Percentiles rank a stretch among this genome's conserved stretches.
phyloP scores from a whole-genome alignment of 768 basidiomycete genomes.

The Neoboletus brunneissimus region DNA sequence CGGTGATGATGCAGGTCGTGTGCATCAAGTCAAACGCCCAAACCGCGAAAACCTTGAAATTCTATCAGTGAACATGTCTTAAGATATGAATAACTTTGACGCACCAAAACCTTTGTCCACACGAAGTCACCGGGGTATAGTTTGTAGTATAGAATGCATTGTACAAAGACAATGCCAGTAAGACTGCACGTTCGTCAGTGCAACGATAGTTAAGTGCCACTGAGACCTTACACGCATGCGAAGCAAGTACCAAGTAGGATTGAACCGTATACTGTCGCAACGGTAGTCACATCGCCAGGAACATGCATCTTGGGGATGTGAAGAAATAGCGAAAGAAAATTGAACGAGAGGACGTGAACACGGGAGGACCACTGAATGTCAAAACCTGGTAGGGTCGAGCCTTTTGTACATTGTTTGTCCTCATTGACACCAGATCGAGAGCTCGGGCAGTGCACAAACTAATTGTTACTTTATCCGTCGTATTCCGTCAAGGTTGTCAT shows the following conservation, averaged over 20 bases:
- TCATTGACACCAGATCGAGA: conserved; percentile 29
- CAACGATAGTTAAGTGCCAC: neutral
- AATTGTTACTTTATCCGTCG: conserved; percentile 14
- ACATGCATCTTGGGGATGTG: conserved; percentile 10
- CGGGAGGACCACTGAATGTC: conserved; percentile 23
- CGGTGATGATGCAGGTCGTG: conserved; percentile 25
- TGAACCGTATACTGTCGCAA: conserved; percentile 32
- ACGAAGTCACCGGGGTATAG: conserved; percentile 29
- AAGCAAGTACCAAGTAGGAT: conserved; percentile 33
- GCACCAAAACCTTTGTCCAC: conserved; percentile 30
- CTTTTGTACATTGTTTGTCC: conserved; percentile 36
- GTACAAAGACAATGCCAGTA: conserved; percentile 33
- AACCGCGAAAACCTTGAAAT: conserved; percentile 25
- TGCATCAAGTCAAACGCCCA: conserved; percentile 31
- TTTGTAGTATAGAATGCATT: conserved; percentile 30
- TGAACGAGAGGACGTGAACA: conserved; percentile 32
- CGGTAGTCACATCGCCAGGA: conserved; percentile 31
- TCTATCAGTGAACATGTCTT: neutral
- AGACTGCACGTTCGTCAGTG: conserved; percentile 23
- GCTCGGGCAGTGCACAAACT: conserved; percentile 11
- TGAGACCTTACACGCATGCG: conserved; percentile 23
- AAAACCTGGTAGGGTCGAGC: neutral
- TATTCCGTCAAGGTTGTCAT: conserved; percentile 19
- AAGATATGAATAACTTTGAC: neutral
- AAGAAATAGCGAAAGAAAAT: neutral